Percentiles rank a stretch among this genome's conserved stretches.
phyloP scores from a whole-genome alignment of 2,329 filamentous ascomycete species.

The Neocucurbitaria cava region DNA sequence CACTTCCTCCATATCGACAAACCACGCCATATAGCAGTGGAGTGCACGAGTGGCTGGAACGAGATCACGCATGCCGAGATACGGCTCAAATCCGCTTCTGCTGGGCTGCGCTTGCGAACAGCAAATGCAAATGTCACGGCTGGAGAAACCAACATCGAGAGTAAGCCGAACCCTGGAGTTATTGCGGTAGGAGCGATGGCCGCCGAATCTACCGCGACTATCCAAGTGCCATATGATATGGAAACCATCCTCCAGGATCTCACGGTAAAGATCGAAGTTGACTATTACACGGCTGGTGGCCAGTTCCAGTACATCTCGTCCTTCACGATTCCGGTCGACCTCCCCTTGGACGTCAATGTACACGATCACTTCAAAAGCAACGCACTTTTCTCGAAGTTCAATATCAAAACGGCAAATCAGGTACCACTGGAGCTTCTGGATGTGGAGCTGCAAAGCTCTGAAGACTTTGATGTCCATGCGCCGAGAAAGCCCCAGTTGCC shows the following conservation, averaged over 20 bases:
- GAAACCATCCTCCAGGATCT: conserved; percentile 78
- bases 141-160: conserved; percentile 51
- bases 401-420: conserved; percentile 78
- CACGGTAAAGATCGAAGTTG: conserved; percentile 76
- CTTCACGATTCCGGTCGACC: conserved; percentile 71
- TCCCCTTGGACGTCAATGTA: conserved; percentile 93
- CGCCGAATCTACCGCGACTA: conserved; percentile 57
- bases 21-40: conserved; percentile 77
- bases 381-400: conserved; percentile 86
- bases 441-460: conserved; percentile 73
- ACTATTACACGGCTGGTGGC: conserved; percentile 72
- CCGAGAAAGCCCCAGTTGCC: conserved; percentile 51
- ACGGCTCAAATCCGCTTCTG: conserved; percentile 65
- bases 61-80: conserved; percentile 59
- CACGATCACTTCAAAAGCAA: conserved; percentile 92
- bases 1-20: conserved; percentile 80
- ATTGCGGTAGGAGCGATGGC: conserved; percentile 56
- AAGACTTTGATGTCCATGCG: conserved; percentile 71
- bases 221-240: conserved; percentile 81
- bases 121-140: conserved; percentile 56
- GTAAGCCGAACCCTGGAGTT: conserved; percentile 54
- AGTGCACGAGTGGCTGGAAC: conserved; percentile 78
- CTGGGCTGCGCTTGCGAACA: conserved; percentile 64
- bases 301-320: conserved; percentile 69
- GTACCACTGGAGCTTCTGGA: conserved; percentile 77